Percentiles rank a stretch among this genome's conserved stretches.
These are phyloP conservation scores for Aquanectria penicillioides DNA, from an alignment of 2,329 filamentous ascomycete genomes.

Conservation along the genomic window DNA sequence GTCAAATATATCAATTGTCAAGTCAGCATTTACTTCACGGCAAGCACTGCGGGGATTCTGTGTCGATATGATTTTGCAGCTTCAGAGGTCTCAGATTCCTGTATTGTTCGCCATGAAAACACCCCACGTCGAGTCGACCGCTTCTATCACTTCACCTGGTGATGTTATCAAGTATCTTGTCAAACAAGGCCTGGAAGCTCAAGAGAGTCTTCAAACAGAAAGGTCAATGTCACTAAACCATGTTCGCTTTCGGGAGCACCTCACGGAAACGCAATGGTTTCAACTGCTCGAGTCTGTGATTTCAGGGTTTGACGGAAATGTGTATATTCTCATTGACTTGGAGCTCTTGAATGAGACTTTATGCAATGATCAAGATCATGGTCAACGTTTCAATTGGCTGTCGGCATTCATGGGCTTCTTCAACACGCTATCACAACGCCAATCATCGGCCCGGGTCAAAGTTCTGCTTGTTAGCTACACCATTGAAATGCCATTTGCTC, in stretches of 20 bases:
- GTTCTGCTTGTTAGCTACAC: neutral
- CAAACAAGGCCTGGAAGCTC: neutral
- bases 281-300: neutral
- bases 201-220: neutral
- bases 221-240: neutral
- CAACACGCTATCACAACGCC: neutral
- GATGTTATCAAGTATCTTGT: slow-evolving; percentile 1
- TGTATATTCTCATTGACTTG: neutral
- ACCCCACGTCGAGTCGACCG: neutral
- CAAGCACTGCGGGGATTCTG: neutral
- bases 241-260: neutral
- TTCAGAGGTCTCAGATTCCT: neutral
- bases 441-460: neutral
- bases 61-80: neutral
- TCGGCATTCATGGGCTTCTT: neutral
- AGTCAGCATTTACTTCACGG: neutral
- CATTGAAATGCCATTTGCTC: neutral
- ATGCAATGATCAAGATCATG: neutral
- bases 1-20: neutral
- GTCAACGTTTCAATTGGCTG: neutral
- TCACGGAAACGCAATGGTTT: neutral
- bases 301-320: neutral
- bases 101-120: neutral
- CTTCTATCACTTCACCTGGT: neutral
- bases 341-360: neutral